Base-by-base conservation (phyloP, 116 monocot species). In the Phalaenopsis hybrid region DNA sequence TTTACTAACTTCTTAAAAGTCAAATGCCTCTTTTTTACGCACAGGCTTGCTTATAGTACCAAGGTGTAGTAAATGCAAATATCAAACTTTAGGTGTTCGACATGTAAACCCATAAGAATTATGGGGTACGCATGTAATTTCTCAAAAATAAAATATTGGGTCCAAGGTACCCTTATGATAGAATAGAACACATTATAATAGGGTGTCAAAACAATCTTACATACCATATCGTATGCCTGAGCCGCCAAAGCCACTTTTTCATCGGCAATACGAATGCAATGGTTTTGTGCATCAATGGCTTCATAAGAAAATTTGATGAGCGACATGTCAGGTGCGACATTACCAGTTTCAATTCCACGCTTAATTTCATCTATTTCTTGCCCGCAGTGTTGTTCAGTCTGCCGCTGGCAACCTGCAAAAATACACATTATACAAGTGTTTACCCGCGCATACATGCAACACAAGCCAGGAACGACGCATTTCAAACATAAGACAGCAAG, bases 211-310 rank as follows among this genome's bases (percentile, higher is more conserved):
- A 70, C 34, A 70, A 13, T 3, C 11, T 70, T 37, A 70, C 37
- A 70, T 95, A 99, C 99, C 94, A 99, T 80, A 80, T 95, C 99
- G 87, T 99, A 99, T 45, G 91, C 90, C 78, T 89, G 92, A 76
- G 67, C 84, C 4, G 95, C 99, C 86, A 99, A 84, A 67, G 94
- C 84, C 67, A 99, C 89, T 72, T 99, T 99, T 84, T 99, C 95
- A 87, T 99, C 95, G 77, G 95, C 87, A 83, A 99, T 93, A 80
- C 94, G 87, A 67, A 99, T 75, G 46, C 91, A 90, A 78, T 95
- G 99, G 61, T 87, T 95, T 84, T 95, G 95, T 65, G 95, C 99
- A 77, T 99, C 99, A 80, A 99, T 77, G n/a, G 91, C 93, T 59
- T 99, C 95, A 80, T 95, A 92, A 69, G 95, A 95, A 86, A 95